Evolutionary conservation across 1,284 basidiomycete species (phyloP).

Genomic region (Trametes sp.): DNA sequence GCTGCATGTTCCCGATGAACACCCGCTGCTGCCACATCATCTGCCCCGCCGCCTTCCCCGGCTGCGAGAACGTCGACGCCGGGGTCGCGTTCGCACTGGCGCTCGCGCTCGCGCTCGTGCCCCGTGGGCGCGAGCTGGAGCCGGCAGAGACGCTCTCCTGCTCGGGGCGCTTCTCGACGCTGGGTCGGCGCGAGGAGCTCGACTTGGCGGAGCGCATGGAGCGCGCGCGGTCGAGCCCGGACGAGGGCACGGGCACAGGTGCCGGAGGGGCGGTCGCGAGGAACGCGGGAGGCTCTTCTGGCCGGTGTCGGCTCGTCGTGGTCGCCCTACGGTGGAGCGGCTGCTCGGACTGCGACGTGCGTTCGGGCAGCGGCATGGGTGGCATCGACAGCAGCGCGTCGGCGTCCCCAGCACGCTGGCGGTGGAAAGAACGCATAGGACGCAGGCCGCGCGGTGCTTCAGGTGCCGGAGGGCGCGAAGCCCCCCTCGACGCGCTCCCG

Average conservation of each 20-base stretch:
- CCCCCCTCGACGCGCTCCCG: slow-evolving; percentile 22
- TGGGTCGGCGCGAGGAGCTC: slow-evolving; percentile 35
- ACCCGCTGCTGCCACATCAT: slow-evolving; percentile 66
- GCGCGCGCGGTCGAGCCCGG: slow-evolving; percentile 34
- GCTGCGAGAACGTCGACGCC: slow-evolving; percentile 32
- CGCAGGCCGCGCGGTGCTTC: slow-evolving; percentile 49
- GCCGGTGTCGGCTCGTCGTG: slow-evolving; percentile 24
- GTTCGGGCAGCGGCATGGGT: slow-evolving; percentile 22
- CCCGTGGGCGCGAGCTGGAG: no score
- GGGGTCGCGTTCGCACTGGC: slow-evolving; percentile 9
- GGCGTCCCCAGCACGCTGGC: slow-evolving; percentile 36
- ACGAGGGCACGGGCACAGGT: slow-evolving; percentile 11
- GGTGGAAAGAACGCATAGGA: slow-evolving; percentile 67
- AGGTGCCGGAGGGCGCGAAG: slow-evolving; percentile 29
- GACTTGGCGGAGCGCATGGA: slow-evolving; percentile 28
- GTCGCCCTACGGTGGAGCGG: slow-evolving; percentile 33
- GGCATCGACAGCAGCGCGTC: slow-evolving; percentile 23
- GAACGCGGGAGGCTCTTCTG: slow-evolving; percentile 22
- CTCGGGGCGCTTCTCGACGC: slow-evolving; percentile 28
- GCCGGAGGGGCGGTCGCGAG: slow-evolving; percentile 14
- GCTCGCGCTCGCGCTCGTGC: slow-evolving; percentile 3
- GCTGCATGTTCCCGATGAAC: slow-evolving; percentile 77
- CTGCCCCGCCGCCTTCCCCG: slow-evolving; percentile 30
- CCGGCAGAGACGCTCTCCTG: slow-evolving; percentile 1
- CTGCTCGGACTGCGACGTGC: neutral